Percentiles rank a stretch among this genome's conserved stretches.
phyloP scores from a whole-genome alignment of 2,329 filamentous ascomycete genomes.

The Trichoderma atrobrunneum region DNA sequence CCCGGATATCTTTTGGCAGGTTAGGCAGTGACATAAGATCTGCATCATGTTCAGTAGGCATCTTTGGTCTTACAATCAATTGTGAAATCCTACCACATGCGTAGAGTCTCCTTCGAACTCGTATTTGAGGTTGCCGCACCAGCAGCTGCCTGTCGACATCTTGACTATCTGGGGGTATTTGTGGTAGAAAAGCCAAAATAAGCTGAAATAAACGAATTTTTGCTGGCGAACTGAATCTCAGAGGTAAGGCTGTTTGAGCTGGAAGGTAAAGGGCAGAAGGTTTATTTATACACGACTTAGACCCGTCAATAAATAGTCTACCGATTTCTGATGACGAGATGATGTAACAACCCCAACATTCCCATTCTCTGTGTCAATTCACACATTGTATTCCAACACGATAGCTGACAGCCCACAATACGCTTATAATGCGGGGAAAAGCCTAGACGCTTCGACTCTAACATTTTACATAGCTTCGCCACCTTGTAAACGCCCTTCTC shows the following conservation, averaged over 20 bases:
- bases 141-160: constrained; percentile 14
- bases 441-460: not conserved
- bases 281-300: not conserved
- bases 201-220: not conserved
- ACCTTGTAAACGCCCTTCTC: not conserved
- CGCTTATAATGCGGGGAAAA: not conserved
- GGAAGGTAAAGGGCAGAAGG: not conserved
- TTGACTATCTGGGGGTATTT: not conserved
- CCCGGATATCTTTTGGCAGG: constrained; percentile 13
- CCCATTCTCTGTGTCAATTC: not conserved
- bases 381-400: not conserved
- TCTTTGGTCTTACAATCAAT: not conserved
- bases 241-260: not conserved
- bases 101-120: not conserved
- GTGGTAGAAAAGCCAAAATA: not conserved
- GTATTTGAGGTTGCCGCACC: constrained; percentile 13
- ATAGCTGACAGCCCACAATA: not conserved
- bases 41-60: not conserved
- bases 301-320: not conserved
- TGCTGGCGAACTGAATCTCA: not conserved
- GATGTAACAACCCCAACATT: constrained; percentile 2
- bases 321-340: not conserved
- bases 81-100: not conserved
- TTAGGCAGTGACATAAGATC: constrained; percentile 4
- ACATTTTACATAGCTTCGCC: not conserved